Base-by-base conservation (phyloP, 805 yeast genomes). In the Kuraishia molischiana region DNA sequence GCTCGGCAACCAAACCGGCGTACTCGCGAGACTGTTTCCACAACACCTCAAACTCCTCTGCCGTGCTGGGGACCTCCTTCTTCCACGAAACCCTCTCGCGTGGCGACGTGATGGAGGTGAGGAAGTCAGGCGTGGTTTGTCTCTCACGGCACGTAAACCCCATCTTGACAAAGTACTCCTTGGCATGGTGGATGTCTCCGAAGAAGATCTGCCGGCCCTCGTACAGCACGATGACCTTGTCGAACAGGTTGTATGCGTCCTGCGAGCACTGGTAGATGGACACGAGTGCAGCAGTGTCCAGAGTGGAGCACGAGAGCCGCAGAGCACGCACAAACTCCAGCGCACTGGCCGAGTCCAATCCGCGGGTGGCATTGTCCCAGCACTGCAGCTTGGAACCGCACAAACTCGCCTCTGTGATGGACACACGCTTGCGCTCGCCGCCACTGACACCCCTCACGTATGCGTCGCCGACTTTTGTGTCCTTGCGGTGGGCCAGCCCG, bases 331-430 rank as follows among this genome's bases (percentile, higher is more conserved):
- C 66, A 42, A 73, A 74, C 48, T 74, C 78, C 44, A 71, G 57
- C 10, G 80, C 79, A 29, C 79, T 72, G 18, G 80, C 78, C 14
- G 81, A 64, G 60, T 74, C 81, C 53, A 74, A 64, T 45, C 81
- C 81, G 64, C 79, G 69, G 13, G 81, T 74, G n/a, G 79, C 72
- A 44, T 74, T 74, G 62, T 74, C 75, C 73, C 73, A 69, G 53
- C 73, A 68, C 46, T 66, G 71, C 30, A 69, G 45, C 41, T 58
- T 59, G 22, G 79, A 69, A 43, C 75, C 76, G 37, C 65, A 53
- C 21, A 64, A 47, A 13, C 67, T 49, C 34, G 39, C 67, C 48
- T 72, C 77, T 26, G 74, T 74, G 43, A 72, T 67, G 14, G 74
- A 66, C 18, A 72, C 77, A 49, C 78, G 63, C 54, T 72, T 72